These are phyloP conservation scores for Zasmidium angulare DNA, from an alignment of 2,329 filamentous ascomycete species.

Conservation along the genomic window DNA sequence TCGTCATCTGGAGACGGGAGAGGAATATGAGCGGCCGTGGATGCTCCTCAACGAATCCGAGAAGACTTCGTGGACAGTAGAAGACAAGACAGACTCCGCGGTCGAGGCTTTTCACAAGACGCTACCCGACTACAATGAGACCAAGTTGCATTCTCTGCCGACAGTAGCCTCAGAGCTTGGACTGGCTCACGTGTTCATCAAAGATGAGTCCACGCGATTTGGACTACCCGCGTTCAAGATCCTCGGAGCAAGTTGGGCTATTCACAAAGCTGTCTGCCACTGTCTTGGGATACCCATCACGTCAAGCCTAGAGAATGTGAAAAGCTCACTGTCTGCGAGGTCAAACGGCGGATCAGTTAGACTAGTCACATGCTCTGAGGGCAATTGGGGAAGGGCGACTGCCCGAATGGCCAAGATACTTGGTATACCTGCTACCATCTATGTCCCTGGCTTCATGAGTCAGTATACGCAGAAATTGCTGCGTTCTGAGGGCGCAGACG, in stretches of 20 bases:
- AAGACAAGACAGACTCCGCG: conserved; percentile 14
- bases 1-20: conserved; percentile 17
- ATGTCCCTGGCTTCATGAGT: conserved; percentile 62
- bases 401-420: conserved; percentile 66
- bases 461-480: conserved; percentile 56
- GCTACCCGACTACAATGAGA: conserved; percentile 58
- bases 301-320: conserved; percentile 47
- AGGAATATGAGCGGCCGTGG: conserved; percentile 15
- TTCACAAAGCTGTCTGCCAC: conserved; percentile 57
- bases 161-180: conserved; percentile 58
- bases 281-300: conserved; percentile 46
- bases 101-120: conserved; percentile 54
- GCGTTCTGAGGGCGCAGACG: conserved; percentile 60
- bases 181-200: conserved; percentile 61
- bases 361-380: conserved; percentile 68
- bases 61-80: background rate
- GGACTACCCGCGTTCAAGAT: conserved; percentile 78
- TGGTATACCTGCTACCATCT: conserved; percentile 56
- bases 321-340: conserved; percentile 24
- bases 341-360: conserved; percentile 34
- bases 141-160: conserved; percentile 55
- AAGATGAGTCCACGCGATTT: conserved; percentile 69
- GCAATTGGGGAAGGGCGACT: conserved; percentile 74
- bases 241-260: conserved; percentile 73
- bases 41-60: conserved; percentile 22